These are phyloP conservation scores for Talaromyces wortmannii DNA, from an alignment of 495 filamentous ascomycete genomes.

Conservation along the genomic window DNA sequence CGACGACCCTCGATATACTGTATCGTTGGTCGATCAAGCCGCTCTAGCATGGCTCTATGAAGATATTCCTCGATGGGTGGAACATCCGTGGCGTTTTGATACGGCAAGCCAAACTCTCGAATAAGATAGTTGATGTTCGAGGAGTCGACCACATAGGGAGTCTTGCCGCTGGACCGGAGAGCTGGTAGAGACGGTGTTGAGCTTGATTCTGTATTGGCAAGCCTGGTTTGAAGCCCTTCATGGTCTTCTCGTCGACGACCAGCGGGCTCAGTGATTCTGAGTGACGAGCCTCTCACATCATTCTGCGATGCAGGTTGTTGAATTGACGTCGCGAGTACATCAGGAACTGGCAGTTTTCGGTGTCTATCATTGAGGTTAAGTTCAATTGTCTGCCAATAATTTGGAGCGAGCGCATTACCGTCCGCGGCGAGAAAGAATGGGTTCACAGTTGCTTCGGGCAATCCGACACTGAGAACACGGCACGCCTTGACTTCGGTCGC, in stretches of 20 bases:
- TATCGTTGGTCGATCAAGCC: not conserved
- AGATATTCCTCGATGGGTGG: slow-evolving; percentile 8
- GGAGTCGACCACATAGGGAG: slow-evolving; percentile 9
- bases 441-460: slow-evolving; percentile 6
- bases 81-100: slow-evolving; percentile 3
- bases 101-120: slow-evolving; percentile 12
- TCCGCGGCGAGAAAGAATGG: slow-evolving; percentile 11
- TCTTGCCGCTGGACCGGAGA: slow-evolving; percentile 3
- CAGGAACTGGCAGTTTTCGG: not conserved
- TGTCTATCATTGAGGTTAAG: not conserved
- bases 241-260: not conserved
- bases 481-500: slow-evolving; percentile 8
- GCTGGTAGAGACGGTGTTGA: slow-evolving; percentile 7
- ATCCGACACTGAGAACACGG: slow-evolving; percentile 11
- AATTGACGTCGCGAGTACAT: not conserved
- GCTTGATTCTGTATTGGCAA: not conserved
- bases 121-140: slow-evolving; percentile 12
- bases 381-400: not conserved
- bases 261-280: not conserved
- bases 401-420: slow-evolving; percentile 4
- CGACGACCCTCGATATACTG: slow-evolving; percentile 3
- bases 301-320: not conserved
- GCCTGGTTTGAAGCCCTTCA: not conserved
- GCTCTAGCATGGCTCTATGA: slow-evolving; percentile 7
- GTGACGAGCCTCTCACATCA: not conserved